Conservation (phyloP, 768 basidiomycete genomes). For the Cubamyces lactineus region DNA sequence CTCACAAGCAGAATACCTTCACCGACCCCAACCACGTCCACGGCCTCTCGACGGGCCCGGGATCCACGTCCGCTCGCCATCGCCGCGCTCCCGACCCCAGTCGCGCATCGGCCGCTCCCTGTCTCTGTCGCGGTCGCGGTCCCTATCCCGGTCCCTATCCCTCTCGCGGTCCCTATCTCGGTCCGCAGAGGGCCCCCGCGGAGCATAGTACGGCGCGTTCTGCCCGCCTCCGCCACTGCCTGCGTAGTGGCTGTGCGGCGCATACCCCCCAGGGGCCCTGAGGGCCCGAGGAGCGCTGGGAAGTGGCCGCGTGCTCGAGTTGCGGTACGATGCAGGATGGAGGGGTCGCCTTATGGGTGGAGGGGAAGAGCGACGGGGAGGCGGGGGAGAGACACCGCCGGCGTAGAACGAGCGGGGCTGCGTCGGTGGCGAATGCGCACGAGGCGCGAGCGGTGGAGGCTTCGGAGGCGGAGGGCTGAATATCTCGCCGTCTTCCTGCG, state of each 20-base stretch:
- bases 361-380: conserved; percentile 29
- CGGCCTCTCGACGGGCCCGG: conserved; percentile 21
- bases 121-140: conserved; percentile 39
- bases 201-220: conserved; percentile 40
- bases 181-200: conserved; percentile 57
- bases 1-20: background rate
- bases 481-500: conserved; percentile 61
- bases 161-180: conserved; percentile 42
- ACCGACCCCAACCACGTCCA: conserved; percentile 11
- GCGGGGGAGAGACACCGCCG: conserved; percentile 31
- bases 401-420: conserved; percentile 50
- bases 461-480: conserved; percentile 41
- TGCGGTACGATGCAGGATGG: conserved; percentile 35
- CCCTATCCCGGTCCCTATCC: conserved; percentile 40
- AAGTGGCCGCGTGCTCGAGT: conserved; percentile 34
- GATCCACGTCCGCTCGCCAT: conserved; percentile 21
- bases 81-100: conserved; percentile 46
- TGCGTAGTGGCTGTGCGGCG: conserved; percentile 23
- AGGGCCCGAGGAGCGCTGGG: conserved; percentile 47
- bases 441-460: conserved; percentile 37
- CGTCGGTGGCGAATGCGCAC: conserved; percentile 49
- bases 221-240: conserved; percentile 20
- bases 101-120: conserved; percentile 33
- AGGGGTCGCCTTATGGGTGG: conserved; percentile 35
- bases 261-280: conserved; percentile 30